phyloP scores from a whole-genome alignment of 768 basidiomycete species.

The Chiua virens region DNA sequence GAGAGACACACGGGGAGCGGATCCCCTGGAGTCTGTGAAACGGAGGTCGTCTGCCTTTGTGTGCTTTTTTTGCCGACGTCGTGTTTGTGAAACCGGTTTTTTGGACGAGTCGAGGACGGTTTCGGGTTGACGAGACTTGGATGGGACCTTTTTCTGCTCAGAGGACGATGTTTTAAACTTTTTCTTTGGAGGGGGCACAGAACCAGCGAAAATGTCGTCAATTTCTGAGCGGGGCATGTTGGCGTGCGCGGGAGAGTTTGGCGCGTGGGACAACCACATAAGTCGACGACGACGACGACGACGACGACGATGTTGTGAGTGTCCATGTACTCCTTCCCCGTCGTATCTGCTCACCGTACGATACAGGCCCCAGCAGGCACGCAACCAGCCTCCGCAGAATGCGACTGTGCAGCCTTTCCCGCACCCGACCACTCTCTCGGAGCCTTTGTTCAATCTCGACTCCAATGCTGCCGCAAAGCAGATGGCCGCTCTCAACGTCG shows the following conservation, averaged over 20 bases:
- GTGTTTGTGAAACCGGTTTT: slow-evolving; percentile 32
- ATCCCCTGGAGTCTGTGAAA: slow-evolving; percentile 78
- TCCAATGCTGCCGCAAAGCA: slow-evolving; percentile 72
- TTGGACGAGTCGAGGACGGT: slow-evolving; percentile 67
- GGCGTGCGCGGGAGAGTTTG: slow-evolving; percentile 13
- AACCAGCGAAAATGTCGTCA: slow-evolving; percentile 76
- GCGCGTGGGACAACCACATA: slow-evolving; percentile 16
- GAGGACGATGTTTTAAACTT: slow-evolving; percentile 24
- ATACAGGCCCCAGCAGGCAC: slow-evolving; percentile 43
- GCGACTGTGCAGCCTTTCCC: slow-evolving; percentile 15
- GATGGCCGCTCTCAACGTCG: slow-evolving; percentile 74
- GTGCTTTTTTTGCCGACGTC: slow-evolving; percentile 28
- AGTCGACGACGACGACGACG: slow-evolving; percentile 20
- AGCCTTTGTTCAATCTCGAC: slow-evolving; percentile 57
- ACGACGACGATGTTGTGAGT: slow-evolving; percentile 36
- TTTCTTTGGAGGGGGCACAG: slow-evolving; percentile 43
- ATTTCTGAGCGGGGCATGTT: slow-evolving; percentile 68
- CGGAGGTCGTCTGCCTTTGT: slow-evolving; percentile 39
- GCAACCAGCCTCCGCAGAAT: slow-evolving; percentile 22
- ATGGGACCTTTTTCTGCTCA: not conserved
- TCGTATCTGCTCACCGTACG: slow-evolving; percentile 1
- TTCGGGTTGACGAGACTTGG: slow-evolving; percentile 38
- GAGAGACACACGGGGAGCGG: slow-evolving; percentile 57
- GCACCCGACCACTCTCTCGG: slow-evolving; percentile 17
- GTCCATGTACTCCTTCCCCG: not conserved